Evolutionary conservation across 164 flowering plant genomes (phyloP).

Genomic region (Annona cherimola): DNA sequence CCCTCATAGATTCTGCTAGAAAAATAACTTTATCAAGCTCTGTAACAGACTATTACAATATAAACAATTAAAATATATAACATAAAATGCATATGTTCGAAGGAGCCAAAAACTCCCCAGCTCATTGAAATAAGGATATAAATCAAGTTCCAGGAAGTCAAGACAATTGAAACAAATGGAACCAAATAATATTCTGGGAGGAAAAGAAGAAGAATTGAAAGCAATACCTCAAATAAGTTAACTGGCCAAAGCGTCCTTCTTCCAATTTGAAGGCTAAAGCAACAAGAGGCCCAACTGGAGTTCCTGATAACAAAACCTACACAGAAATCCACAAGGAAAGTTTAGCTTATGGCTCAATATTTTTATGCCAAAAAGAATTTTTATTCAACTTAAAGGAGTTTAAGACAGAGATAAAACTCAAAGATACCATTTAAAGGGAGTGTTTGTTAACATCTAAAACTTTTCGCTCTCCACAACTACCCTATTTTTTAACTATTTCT

Average conservation of each 20-base stretch:
- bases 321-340: conserved; percentile 2
- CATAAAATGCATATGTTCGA: too few relatives aligned
- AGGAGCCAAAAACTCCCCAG: too few relatives aligned
- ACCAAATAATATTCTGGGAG: background rate
- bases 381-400: background rate
- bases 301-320: conserved; percentile 69
- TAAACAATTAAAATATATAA: too few relatives aligned
- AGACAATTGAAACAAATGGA: too few relatives aligned
- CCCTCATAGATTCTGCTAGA: conserved; percentile 87
- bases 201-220: background rate
- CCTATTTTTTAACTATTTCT: too few relatives aligned
- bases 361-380: conserved; percentile 3
- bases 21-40: background rate
- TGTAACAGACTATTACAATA: too few relatives aligned
- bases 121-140: too few relatives aligned
- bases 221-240: conserved; percentile 80
- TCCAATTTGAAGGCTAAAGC: conserved; percentile 97
- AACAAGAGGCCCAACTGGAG: conserved; percentile 89
- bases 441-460: too few relatives aligned
- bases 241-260: conserved; percentile 98
- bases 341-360: background rate
- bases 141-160: too few relatives aligned
- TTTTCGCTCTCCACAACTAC: too few relatives aligned
- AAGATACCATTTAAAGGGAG: background rate
- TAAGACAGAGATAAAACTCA: background rate